Evolutionary conservation across 1,139 yeast species (phyloP), one percentile per base, ranked within the genome.

Genomic region (Nakaseomyces kungkrabaensis): DNA sequence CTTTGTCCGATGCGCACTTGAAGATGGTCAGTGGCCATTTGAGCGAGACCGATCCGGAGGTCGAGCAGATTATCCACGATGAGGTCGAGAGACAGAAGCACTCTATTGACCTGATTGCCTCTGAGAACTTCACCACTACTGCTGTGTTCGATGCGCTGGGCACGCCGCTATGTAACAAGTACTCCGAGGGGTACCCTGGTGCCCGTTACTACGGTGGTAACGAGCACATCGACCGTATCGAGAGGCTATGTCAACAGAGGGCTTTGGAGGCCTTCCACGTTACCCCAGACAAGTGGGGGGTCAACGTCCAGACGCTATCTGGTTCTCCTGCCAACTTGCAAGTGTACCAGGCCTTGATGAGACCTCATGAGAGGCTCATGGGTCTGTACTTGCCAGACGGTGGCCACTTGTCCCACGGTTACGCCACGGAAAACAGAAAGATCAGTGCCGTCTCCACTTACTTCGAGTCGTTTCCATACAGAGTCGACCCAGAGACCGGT

Each of bases 301-400:
- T 92, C 64, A 92, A 92, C 65, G 98, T 92, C 50, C 98, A 92
- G 75, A 79, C 97, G 36, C 76, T 92, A 61, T 85, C 95, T 51
- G 98, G 98, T 58, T 89, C 97, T 33, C 97, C 97, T 56, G 98
- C 98, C 54, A 92, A 92, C 73, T 79, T 92, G 68, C 94, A 92
- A 70, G 96, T 88, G 46, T 92, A 92, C 74, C 94, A 88, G 69
- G 97, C 97, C 52, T 75, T 90, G 59, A 81, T 90, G 83, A 88
- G 85, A 69, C 95, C 94, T 49, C 96, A 89, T 61, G 97, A 89
- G 65, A 81, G 97, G 72, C 76, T 90, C 68, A 90, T 90, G 97
- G 97, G 97, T 64, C 79, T 90, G 60, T 96, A 89, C 68, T 78
- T 90, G 67, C 97, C 97, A 59, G 97, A 90, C 65, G 97, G 98